phyloP scores from a whole-genome alignment of 2,329 filamentous ascomycete genomes.

The Polychaeton citri region DNA sequence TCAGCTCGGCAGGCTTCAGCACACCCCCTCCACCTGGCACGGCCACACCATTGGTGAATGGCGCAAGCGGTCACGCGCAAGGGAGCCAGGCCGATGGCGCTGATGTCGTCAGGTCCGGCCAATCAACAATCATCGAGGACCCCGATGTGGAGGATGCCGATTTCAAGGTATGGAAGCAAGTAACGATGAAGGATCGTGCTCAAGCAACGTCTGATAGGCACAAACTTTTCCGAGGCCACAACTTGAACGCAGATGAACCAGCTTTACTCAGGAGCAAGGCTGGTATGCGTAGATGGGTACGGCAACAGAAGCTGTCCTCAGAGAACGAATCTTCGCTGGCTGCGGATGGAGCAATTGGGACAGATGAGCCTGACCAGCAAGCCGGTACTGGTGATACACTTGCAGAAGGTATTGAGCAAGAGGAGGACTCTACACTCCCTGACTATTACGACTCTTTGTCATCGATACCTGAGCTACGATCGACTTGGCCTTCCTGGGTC shows the following conservation, averaged over 20 bases:
- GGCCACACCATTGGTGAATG: slow-evolving; percentile 64
- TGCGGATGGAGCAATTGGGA: slow-evolving; percentile 30
- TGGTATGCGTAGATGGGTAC: slow-evolving; percentile 79
- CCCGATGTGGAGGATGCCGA: slow-evolving; percentile 75
- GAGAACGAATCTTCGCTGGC: slow-evolving; percentile 23
- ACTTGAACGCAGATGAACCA: slow-evolving; percentile 74
- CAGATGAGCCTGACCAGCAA: slow-evolving; percentile 28
- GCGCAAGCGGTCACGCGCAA: slow-evolving; percentile 38
- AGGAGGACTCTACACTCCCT: slow-evolving; percentile 71
- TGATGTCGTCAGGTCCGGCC: slow-evolving; percentile 65
- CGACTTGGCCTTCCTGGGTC: slow-evolving; percentile 62
- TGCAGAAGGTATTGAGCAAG: slow-evolving; percentile 87
- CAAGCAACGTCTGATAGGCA: slow-evolving; percentile 73
- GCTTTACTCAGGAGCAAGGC: slow-evolving; percentile 73
- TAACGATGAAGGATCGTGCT: slow-evolving; percentile 91
- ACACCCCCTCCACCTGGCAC: slow-evolving; percentile 65
- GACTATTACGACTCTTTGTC: slow-evolving; percentile 90
- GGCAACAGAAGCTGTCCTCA: slow-evolving; percentile 48
- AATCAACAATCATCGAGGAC: slow-evolving; percentile 60
- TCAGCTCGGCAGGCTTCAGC: slow-evolving; percentile 68
- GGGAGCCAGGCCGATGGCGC: slow-evolving; percentile 71
- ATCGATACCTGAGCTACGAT: slow-evolving; percentile 69
- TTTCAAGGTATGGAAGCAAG: slow-evolving; percentile 97
- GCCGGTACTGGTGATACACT: slow-evolving; percentile 56
- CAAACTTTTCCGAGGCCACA: slow-evolving; percentile 72